Evolutionary conservation across 75 land plant genomes (phyloP), one percentile per base, ranked within the genome.

Genomic region (Sequoiadendron giganteum): DNA sequence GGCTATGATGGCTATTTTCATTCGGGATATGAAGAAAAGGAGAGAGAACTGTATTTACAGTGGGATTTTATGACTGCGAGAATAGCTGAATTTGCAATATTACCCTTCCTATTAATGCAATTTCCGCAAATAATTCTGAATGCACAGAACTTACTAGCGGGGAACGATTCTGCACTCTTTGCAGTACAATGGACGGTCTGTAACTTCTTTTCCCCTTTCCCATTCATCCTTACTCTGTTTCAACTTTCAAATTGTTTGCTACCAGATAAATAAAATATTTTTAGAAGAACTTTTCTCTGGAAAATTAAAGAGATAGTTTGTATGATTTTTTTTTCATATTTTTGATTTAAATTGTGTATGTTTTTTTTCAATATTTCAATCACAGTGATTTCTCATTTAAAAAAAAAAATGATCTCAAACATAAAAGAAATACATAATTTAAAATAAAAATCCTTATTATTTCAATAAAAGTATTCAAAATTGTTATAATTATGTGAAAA

Each of bases 101-200:
- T 90, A 11, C 89, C 92, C 14, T 91, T 91, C 81, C 76, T 91
- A 49, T 86, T 90, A 18, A 84, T 91, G 32, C 92, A 91, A 54
- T 61, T 91, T 21, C 92, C 92, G 28, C 92, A 91, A 81, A 90
- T 90, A 18, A 70, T 90, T 16, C 87, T 91, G 5, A 91, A 91
- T 80, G 73, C 55, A 21, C 86, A 85, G 75, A 89, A 91, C 84
- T 89, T 91, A n/a, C 4, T 87, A 55, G 83, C 91, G 8, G 91
- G 91, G 16, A 87, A 89, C 28, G 25, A 68, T 16, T 88, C 86
- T 43, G 91, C 91, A 15, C 88, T 91, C 25, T 84, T 88, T 32
- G 92, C 91, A 4, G 91, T 91, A 39, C 77, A 91, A 7, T 91
- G 92, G 92, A 91, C 83, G 88, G 92, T 91, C 56, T 38, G 88